Evolutionary conservation across 2,329 filamentous ascomycete species (phyloP).

Genomic region (Orbilia oligospora): DNA sequence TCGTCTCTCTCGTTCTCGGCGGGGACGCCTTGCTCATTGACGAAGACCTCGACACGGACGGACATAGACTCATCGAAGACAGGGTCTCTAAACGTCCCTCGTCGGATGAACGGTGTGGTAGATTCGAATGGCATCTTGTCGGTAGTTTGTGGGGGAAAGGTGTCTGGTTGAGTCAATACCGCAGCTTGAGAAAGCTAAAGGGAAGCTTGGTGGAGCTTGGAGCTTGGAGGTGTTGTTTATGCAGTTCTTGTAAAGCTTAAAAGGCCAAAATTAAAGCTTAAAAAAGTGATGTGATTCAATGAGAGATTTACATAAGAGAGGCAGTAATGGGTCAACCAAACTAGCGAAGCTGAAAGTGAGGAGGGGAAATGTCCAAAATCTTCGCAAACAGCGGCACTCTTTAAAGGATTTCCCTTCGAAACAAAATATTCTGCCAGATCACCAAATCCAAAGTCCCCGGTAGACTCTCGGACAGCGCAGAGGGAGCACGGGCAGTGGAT

Average conservation of each 20-base stretch:
- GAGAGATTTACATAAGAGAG: conserved; percentile 38
- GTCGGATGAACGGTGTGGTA: conserved; percentile 56
- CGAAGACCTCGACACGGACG: conserved; percentile 75
- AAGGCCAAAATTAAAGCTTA: conserved; percentile 29
- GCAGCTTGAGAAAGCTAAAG: not conserved
- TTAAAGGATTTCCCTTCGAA: conserved; percentile 10
- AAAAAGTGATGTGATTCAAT: conserved; percentile 14
- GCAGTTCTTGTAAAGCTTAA: conserved; percentile 23
- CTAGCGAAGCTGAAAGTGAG: not conserved
- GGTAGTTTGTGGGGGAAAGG: conserved; percentile 15
- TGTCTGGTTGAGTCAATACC: not conserved
- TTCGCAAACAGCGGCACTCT: conserved; percentile 30
- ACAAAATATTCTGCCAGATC: conserved; percentile 37
- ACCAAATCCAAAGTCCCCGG: conserved; percentile 27
- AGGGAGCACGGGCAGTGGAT: conserved; percentile 33
- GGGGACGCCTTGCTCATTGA: conserved; percentile 73
- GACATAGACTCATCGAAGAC: conserved; percentile 77
- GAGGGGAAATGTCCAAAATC: conserved; percentile 15
- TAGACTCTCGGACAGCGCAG: conserved; percentile 31
- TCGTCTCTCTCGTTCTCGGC: conserved; percentile 82
- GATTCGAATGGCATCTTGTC: conserved; percentile 52
- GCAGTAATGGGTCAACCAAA: not conserved
- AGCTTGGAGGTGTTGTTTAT: conserved; percentile 33
- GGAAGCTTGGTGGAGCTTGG: conserved; percentile 24
- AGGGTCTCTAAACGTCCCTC: conserved; percentile 58